phyloP scores from a whole-genome alignment of 2,329 filamentous ascomycete genomes.

The Colletotrichum sp. region DNA sequence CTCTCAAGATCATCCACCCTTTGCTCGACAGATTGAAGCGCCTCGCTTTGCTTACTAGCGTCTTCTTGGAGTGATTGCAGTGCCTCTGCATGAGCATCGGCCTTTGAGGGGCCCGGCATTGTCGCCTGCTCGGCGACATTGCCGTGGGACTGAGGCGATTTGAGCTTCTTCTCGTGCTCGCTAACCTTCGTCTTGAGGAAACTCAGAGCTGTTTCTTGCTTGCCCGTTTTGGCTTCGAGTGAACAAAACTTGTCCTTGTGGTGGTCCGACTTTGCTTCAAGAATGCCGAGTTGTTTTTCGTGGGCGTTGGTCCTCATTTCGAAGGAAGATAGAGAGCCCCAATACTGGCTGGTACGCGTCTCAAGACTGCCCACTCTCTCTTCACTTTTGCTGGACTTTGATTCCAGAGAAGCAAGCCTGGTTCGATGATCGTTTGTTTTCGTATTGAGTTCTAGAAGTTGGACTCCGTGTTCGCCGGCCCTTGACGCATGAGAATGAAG shows the following conservation, averaged over 20 bases:
- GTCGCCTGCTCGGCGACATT: neutral
- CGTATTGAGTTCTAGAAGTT: neutral
- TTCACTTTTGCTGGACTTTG: neutral
- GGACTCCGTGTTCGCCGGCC: neutral
- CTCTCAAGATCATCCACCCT: neutral
- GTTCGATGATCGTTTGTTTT: neutral
- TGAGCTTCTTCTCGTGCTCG: neutral
- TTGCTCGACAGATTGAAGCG: neutral
- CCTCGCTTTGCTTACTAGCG: neutral
- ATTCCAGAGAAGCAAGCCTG: neutral
- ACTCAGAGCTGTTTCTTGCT: neutral
- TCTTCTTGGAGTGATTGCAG: neutral
- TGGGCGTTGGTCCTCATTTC: neutral
- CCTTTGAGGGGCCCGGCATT: neutral
- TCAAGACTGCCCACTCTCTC: neutral
- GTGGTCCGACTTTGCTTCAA: neutral
- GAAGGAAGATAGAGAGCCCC: neutral
- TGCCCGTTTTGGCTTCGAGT: neutral
- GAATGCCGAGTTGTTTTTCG: neutral
- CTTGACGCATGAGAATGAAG: neutral
- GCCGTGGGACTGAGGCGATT: neutral
- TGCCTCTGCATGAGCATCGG: neutral
- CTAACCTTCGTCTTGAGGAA: neutral
- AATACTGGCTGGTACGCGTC: neutral
- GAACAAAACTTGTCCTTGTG: neutral